Base-by-base conservation (phyloP, 2,329 filamentous ascomycete species). In the Microcera coccophila region DNA sequence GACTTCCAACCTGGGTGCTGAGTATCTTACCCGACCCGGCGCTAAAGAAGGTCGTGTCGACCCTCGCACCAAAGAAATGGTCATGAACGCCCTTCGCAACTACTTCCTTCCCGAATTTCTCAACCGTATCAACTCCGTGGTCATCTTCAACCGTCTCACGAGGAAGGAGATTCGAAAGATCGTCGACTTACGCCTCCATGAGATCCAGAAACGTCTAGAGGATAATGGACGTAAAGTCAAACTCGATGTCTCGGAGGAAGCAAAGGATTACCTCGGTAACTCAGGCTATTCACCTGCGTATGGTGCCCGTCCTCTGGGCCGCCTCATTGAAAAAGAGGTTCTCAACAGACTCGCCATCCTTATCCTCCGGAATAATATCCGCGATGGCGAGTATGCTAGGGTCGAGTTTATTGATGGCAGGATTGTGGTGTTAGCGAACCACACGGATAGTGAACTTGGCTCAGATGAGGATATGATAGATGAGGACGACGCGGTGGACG, bases 71-170 rank as follows among this genome's bases (percentile, higher is more conserved):
- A 79, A 80, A 48, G 90, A 96, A 62, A 75, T 97, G 49, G 91
- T 98, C 60, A 94, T 93, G 84, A 85, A 81, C 40, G 82, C 90
- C 4, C 78, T 98, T 28, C 86, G 91, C 60, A 89, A 89, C 74
- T 97, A 95, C 74, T 98, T 98, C 81, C 75, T 98, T 2, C 93
- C 93, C 22, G 93, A 98, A 62, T 98, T 98, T 76, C 82, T 98
- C 53, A 98, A 98, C 77, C 88, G 93, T 64, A 97, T 98, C 74
- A 91, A 81, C 69, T 93, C 86, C 48, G 88, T 84, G 41, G 90
- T 98, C 70, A 96, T 98, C 71, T 98, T 98, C 81, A 98, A 98
- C 76, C 87, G 93, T 36, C 85, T 98, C 42, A 91, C 87, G 3
- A 85, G 83, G 63, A 75, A 70, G 44, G 93, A 98, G 70, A 98